Conservation (phyloP, 1,284 basidiomycete species). For the Cryptococcus sp. region DNA sequence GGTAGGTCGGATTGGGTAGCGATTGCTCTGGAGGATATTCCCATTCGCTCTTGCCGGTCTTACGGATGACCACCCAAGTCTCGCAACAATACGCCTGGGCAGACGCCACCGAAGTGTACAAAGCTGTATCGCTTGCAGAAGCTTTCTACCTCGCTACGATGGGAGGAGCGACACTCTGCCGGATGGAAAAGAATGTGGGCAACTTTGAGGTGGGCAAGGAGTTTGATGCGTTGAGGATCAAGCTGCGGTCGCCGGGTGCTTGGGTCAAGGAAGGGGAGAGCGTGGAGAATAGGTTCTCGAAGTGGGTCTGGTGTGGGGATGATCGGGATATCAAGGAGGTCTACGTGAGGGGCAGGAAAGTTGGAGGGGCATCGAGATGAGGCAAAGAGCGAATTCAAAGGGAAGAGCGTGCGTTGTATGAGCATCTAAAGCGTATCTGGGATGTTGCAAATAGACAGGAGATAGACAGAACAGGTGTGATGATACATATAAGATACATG, state of each 20-base stretch:
- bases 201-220: constrained; percentile 73
- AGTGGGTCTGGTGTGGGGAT: constrained; percentile 63
- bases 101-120: constrained; percentile 33
- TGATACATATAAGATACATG: too few species aligned
- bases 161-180: constrained; percentile 82
- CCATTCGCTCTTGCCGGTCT: constrained; percentile 72
- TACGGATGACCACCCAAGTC: constrained; percentile 75
- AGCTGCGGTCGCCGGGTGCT: constrained; percentile 55
- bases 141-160: constrained; percentile 85
- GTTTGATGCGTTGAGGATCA: constrained; percentile 81
- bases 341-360: constrained; percentile 71
- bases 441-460: too few species aligned
- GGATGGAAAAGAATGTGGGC: constrained; percentile 65
- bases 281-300: constrained; percentile 31
- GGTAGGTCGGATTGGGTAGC: constrained; percentile 77
- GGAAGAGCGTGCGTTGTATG: too few species aligned
- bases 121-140: constrained; percentile 66
- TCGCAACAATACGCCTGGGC: constrained; percentile 62
- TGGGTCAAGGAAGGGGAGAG: constrained; percentile 38
- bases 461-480: too few species aligned
- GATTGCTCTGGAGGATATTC: constrained; percentile 88
- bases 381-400: too few species aligned
- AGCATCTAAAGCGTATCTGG: too few species aligned
- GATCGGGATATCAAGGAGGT: constrained; percentile 80
- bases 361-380: too few species aligned